These are phyloP conservation scores for Pilobolus umbonatus DNA, from an alignment of 192 early-diverging fungal genomes.

Conservation along the genomic window DNA sequence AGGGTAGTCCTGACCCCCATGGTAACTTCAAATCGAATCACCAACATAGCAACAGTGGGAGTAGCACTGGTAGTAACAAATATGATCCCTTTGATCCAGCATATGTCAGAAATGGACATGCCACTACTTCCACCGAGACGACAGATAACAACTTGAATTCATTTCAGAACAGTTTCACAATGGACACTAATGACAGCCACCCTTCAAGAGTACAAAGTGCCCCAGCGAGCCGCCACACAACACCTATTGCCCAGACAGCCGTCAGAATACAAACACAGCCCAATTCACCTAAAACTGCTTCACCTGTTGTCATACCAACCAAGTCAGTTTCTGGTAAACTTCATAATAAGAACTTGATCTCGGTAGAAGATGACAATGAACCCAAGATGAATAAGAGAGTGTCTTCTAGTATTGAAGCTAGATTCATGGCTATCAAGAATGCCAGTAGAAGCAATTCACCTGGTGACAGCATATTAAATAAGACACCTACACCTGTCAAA, in stretches of 20 bases:
- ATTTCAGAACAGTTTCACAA: constrained; percentile 6
- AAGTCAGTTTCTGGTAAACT: background rate
- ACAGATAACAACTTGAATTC: background rate
- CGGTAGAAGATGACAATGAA: background rate
- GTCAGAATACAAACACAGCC: constrained; percentile 2
- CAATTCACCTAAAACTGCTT: background rate
- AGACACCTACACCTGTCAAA: background rate
- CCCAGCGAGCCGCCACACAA: constrained; percentile 4
- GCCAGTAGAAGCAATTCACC: background rate
- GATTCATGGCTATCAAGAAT: constrained; percentile 14
- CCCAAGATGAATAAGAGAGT: constrained; percentile 3
- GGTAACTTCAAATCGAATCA: background rate
- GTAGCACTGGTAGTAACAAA: background rate
- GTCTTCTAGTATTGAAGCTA: constrained; percentile 12
- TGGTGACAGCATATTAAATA: background rate
- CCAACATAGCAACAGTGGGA: background rate
- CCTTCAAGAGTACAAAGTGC: constrained; percentile 1
- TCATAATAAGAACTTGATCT: too few relatives aligned
- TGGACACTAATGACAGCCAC: background rate
- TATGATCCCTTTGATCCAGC: constrained; percentile 20
- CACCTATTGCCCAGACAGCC: background rate
- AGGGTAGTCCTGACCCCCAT: background rate
- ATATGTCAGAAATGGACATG: background rate
- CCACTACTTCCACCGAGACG: background rate
- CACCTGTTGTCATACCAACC: background rate